phyloP scores from a whole-genome alignment of 345 rosid genomes.

The Eucalyptus sp. region DNA sequence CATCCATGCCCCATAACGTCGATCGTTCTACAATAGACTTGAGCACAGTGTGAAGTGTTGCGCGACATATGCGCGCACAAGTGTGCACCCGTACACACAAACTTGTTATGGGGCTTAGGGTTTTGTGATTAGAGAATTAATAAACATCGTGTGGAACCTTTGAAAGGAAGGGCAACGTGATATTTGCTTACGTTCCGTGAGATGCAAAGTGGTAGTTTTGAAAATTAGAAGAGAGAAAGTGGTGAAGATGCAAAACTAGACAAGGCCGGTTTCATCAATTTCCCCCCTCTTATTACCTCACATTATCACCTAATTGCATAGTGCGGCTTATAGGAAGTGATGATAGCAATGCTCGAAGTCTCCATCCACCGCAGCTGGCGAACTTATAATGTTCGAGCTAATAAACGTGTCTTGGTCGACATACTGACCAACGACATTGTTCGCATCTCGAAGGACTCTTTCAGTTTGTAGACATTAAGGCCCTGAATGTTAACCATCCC shows the following conservation, averaged over 20 bases:
- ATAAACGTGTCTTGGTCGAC: neutral
- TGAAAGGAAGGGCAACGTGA: neutral
- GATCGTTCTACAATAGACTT: neutral
- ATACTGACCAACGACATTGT: neutral
- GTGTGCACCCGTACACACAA: too few relatives aligned
- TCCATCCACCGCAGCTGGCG: neutral
- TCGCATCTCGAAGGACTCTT: neutral
- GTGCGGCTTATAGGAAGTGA: neutral
- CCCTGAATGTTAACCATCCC: too few relatives aligned
- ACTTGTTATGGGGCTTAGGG: neutral
- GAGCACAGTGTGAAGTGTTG: neutral
- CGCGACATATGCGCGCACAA: neutral
- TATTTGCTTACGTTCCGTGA: neutral
- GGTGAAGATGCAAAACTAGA: neutral
- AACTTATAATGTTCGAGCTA: neutral
- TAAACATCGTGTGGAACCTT: neutral
- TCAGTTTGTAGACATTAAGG: neutral
- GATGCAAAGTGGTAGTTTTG: neutral
- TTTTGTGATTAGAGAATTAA: neutral
- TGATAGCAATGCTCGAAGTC: neutral
- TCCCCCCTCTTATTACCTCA: neutral
- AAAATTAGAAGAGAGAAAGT: neutral
- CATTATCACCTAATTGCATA: neutral
- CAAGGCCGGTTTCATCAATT: neutral
- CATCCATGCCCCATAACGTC: neutral